Conservation (phyloP, 495 filamentous ascomycete species). For the Baudoinia panamericana region DNA sequence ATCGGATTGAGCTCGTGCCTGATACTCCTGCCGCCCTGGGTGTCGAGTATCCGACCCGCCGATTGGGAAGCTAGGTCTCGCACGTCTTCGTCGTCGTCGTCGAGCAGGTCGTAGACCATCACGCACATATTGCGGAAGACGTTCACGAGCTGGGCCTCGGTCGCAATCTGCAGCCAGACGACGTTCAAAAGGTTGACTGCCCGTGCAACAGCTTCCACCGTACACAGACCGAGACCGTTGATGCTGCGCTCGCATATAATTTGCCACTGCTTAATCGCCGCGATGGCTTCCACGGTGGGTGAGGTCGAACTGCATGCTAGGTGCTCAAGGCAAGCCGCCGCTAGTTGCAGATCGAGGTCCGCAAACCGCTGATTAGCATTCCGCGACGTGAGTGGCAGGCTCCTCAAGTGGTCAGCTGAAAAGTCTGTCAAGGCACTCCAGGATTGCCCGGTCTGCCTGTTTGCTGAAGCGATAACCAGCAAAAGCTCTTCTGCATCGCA, state of each 20-base stretch:
- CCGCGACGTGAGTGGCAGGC: no score
- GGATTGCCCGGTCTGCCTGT: no score
- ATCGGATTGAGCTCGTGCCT: conserved; percentile 29
- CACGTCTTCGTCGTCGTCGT: conserved; percentile 87
- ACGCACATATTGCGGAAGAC: conserved; percentile 29
- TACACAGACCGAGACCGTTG: neutral
- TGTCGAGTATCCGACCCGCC: conserved; percentile 29
- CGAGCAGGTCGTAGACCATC: conserved; percentile 49
- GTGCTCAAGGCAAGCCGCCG: conserved; percentile 2
- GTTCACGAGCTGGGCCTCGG: neutral
- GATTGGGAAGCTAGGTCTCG: conserved; percentile 48
- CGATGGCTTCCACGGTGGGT: neutral
- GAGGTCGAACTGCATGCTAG: neutral
- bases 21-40: neutral
- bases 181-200: conserved; percentile 1
- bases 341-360: conserved; percentile 9
- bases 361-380: neutral
- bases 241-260: neutral
- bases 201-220: conserved; percentile 9
- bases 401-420: no score
- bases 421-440: no score
- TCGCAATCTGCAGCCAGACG: neutral
- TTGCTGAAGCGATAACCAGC: no score
- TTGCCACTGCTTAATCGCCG: neutral
- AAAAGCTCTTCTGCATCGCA: no score